phyloP scores from a whole-genome alignment of 257 asterid genomes.

The Solanum lycopersicoides region DNA sequence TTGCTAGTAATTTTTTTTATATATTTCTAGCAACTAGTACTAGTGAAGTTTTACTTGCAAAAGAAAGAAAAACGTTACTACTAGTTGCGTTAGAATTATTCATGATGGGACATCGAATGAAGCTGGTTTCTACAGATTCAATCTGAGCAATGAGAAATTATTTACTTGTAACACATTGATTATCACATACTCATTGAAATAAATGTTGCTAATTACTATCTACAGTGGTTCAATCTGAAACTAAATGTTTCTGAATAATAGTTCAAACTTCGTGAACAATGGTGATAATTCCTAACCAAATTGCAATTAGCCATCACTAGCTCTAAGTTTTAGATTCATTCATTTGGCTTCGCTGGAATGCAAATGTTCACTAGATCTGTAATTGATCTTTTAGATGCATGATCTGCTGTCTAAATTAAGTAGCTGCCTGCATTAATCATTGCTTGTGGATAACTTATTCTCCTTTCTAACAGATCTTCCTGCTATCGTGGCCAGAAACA shows the following conservation, averaged over 20 bases:
- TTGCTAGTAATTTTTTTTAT: neutral
- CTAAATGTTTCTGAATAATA: neutral
- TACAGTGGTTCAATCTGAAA: too few species aligned
- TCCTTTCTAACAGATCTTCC: constrained; percentile 63
- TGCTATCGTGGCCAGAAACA: constrained; percentile 83
- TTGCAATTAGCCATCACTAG: neutral
- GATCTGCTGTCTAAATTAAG: neutral
- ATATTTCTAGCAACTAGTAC: neutral
- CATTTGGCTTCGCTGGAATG: neutral
- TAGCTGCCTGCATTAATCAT: neutral
- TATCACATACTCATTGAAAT: neutral
- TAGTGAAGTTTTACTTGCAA: neutral
- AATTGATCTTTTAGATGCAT: neutral
- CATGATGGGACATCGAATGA: neutral
- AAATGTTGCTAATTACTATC: neutral
- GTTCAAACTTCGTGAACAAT: neutral
- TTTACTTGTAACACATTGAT: neutral
- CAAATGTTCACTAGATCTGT: neutral
- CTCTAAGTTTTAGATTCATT: neutral
- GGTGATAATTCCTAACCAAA: neutral
- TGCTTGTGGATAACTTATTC: constrained; percentile 2
- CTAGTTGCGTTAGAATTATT: neutral
- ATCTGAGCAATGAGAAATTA: neutral
- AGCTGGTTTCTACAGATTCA: neutral
- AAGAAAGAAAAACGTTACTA: neutral